Evolutionary conservation across 2,329 filamentous ascomycete genomes (phyloP), one percentile per base, ranked within the genome.

Genomic region (Penicillium palitans): DNA sequence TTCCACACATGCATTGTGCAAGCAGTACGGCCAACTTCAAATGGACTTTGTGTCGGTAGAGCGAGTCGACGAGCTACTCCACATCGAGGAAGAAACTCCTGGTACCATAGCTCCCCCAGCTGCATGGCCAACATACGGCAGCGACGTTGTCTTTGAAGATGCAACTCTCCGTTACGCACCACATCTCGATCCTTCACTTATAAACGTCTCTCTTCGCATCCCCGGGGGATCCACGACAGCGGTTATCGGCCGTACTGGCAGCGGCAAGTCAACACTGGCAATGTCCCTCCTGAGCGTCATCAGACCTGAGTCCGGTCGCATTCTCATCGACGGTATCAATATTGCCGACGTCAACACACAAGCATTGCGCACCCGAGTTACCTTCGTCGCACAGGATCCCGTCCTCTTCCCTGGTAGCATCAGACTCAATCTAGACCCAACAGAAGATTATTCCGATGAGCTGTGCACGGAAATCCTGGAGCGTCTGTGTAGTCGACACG

Each of bases 1-100:
- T 10, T 83, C 87, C 8, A 93, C 90, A 0, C 90, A 93, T 68
- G 78, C 80, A 2, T 82, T 96, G 0, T 96, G 92, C 74, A 86
- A 86, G 60, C 84, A 86, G 58, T 96, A 96, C 67, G 92, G 92
- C 2, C 86, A 90, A 68, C 81, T 96, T 1, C 91, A 96, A 71
- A 92, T 96, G 84, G 89, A 96, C 70, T 96, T 96, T 65, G 91
- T 96, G 0, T 93, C 90, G 0, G 90, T 96, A 0, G 92, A 96
- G 75, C 85, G 92, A 41, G 88, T 96, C 0, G 86, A 95, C 10
- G 90, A 95, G 72, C 82, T 96, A 0, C 81, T 95, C 1, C 84
- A 90, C 58, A 83, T 96, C 0, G 89, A 93, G 17, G 85, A 90
- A 70, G 92, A 96, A 71, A 79, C 85, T 0, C 80, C 78, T 0